These are phyloP conservation scores for Digitaria exilis DNA, from an alignment of 202 grass and related monocot species.

Conservation along the genomic window DNA sequence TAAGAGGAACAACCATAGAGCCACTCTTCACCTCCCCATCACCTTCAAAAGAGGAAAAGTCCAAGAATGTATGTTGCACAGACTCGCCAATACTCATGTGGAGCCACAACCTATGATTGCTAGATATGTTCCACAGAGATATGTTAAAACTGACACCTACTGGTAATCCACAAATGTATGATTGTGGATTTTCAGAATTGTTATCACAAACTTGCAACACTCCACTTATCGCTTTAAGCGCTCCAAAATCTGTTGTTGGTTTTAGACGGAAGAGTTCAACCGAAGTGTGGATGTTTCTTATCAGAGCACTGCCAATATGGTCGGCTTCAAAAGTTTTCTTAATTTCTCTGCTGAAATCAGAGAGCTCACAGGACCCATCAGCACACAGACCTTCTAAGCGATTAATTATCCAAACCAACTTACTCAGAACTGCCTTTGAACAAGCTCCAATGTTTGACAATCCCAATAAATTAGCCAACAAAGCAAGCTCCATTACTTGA, in stretches of 20 bases:
- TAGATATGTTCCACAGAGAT: conserved; percentile 61
- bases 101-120: conserved; percentile 72
- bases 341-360: conserved; percentile 70
- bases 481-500: conserved; percentile 69
- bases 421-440: conserved; percentile 53
- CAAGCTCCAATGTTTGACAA: conserved; percentile 38
- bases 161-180: conserved; percentile 73
- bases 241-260: conserved; percentile 50
- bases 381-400: conserved; percentile 58
- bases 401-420: conserved; percentile 52
- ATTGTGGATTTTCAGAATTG: conserved; percentile 64
- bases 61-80: conserved; percentile 63
- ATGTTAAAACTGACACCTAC: conserved; percentile 71
- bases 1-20: conserved; percentile 60
- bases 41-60: conserved; percentile 66
- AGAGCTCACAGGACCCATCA: conserved; percentile 54
- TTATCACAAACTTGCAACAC: conserved; percentile 57
- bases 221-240: conserved; percentile 62
- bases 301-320: background rate
- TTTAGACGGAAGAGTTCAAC: conserved; percentile 64
- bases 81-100: conserved; percentile 55
- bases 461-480: conserved; percentile 65
- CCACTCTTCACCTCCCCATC: conserved; percentile 51
- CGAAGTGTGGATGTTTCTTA: conserved; percentile 42
- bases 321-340: conserved; percentile 49